Evolutionary conservation across 2,329 filamentous ascomycete genomes (phyloP), one percentile per base, ranked within the genome.

Genomic region (Sporothrix protearum): DNA sequence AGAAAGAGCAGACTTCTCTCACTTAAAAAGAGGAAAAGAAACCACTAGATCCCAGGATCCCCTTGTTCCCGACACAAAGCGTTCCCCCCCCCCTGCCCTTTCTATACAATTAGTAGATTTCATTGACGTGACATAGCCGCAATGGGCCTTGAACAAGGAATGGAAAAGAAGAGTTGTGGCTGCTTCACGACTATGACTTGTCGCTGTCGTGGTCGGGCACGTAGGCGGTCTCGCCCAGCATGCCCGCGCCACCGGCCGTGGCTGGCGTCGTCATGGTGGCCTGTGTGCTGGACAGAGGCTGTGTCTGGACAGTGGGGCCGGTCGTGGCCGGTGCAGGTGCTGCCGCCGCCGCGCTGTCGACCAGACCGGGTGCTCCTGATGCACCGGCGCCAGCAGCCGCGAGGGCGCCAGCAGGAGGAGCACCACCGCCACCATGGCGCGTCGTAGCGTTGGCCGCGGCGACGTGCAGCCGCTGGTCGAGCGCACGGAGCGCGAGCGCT

Each of bases 401-500:
- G n/a, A n/a, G 16, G 0, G 61, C 55, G 22, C 57, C 36, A 14
- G 42, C 22, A 5, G 55, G 9, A 9, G 57, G n/a, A n/a, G n/a
- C n/a, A n/a, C n/a, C n/a, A n/a, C n/a, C 49, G 6, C 22, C 19
- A 2, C 57, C 59, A 7, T 45, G 78, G 6, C 77, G 79, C 75
- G 72, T 81, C 80, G 83, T 79, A 63, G 85, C 82, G 72, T 81
- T 86, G 45, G 84, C 85, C 19, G 92, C 91, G 3, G 94, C 93
- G n/a, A 93, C 92, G 80, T 96, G 92, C 69, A 99, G 84, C 75
- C 96, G 87, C 82, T 98, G 94, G 80, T 99, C 96, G 70, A 99
- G 83, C 3, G 94, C 95, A 79, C 95, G 95, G 71, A 99, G 85
- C 0, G 96, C 96, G 75, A 99, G 83, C 0, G 94, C 94, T 75